Evolutionary conservation across 2,329 filamentous ascomycete species (phyloP).

Genomic region (Diaporthe sp.): DNA sequence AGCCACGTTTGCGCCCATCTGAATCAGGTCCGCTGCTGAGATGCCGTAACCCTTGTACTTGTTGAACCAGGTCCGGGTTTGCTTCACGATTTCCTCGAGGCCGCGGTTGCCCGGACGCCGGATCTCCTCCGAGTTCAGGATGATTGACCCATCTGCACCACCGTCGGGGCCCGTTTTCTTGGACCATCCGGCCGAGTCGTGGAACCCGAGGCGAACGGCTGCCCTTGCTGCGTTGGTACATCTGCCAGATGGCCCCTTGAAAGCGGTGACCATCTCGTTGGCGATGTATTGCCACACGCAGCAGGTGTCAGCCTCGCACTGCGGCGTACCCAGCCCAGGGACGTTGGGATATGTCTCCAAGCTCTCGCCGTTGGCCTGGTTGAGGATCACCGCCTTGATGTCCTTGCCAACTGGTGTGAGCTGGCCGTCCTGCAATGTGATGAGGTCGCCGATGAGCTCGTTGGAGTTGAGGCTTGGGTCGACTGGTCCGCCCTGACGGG

Average conservation of each 20-base stretch:
- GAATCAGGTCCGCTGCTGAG: constrained; percentile 64
- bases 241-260: constrained; percentile 49
- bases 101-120: constrained; percentile 56
- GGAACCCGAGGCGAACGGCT: constrained; percentile 59
- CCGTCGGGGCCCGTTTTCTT: constrained; percentile 48
- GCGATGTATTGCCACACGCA: constrained; percentile 58
- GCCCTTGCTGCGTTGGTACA: constrained; percentile 56
- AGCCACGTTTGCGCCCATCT: constrained; percentile 62
- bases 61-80: constrained; percentile 51
- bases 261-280: constrained; percentile 49
- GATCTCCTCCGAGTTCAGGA: constrained; percentile 52
- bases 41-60: constrained; percentile 56
- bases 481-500: background rate
- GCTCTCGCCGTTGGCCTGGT: constrained; percentile 12
- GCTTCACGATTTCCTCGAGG: constrained; percentile 54
- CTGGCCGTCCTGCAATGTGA: constrained; percentile 8
- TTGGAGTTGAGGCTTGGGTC: constrained; percentile 15
- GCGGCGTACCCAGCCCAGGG: constrained; percentile 1
- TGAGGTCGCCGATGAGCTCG: constrained; percentile 24
- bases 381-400: constrained; percentile 23
- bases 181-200: constrained; percentile 58
- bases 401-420: constrained; percentile 18
- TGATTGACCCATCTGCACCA: constrained; percentile 59
- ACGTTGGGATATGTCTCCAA: constrained; percentile 8
- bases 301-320: constrained; percentile 52